Conservation (phyloP, 1,284 basidiomycete genomes). For the Boletus subluridellus region DNA sequence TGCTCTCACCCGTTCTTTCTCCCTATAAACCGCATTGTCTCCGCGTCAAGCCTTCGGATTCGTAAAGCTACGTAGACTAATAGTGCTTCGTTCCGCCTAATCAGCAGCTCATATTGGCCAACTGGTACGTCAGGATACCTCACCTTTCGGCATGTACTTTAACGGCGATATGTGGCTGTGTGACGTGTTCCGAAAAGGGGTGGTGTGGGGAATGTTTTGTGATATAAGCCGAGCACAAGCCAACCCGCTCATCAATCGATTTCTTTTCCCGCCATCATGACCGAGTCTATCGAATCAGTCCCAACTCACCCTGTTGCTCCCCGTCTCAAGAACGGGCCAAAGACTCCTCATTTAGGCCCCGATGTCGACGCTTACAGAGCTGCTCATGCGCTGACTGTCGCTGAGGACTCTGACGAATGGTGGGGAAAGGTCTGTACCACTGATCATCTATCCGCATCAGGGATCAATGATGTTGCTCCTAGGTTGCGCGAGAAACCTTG, state of each 20-base stretch:
- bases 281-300: conserved; percentile 29
- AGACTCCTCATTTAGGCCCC: conserved; percentile 74
- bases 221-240: conserved; percentile 20
- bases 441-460: neutral
- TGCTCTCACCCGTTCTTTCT: conserved; percentile 21
- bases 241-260: neutral
- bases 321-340: conserved; percentile 56
- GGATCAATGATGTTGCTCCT: neutral
- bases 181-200: conserved; percentile 15
- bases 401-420: conserved; percentile 76
- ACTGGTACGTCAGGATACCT: neutral
- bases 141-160: neutral
- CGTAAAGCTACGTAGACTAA: neutral
- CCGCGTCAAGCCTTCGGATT: conserved; percentile 8
- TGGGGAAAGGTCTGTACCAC: conserved; percentile 71
- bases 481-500: conserved; percentile 80
- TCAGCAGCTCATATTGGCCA: neutral
- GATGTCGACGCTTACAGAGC: conserved; percentile 67
- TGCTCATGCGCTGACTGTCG: conserved; percentile 70
- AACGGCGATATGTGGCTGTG: conserved; percentile 17
- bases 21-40: conserved; percentile 24
- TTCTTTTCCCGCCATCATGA: conserved; percentile 20
- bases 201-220: neutral
- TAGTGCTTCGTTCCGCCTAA: neutral
- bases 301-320: conserved; percentile 64